Percentiles rank a stretch among this genome's conserved stretches.
These are phyloP conservation scores for Colletotrichum sp. DNA, from an alignment of 2,329 filamentous ascomycete species.

Conservation along the genomic window DNA sequence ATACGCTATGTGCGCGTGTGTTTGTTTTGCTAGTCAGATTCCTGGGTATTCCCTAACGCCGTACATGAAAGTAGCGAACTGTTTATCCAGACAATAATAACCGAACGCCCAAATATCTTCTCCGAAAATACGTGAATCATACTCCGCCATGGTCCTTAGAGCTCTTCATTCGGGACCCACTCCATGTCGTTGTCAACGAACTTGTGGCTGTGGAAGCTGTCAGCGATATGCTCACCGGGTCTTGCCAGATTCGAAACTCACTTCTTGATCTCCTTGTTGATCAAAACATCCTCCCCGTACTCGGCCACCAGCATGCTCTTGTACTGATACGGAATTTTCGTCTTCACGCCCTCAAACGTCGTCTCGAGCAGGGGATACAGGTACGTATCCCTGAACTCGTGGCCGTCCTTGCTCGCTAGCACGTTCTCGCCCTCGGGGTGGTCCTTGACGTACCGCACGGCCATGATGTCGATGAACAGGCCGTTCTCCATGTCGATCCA, in stretches of 20 bases:
- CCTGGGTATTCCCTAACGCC: conserved; percentile 19
- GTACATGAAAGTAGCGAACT: background rate
- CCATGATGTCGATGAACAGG: conserved; percentile 57
- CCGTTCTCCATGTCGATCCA: conserved; percentile 54
- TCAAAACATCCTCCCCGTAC: conserved; percentile 58
- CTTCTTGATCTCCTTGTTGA: conserved; percentile 56
- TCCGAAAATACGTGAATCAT: background rate
- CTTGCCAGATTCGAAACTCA: conserved; percentile 35
- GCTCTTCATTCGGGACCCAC: conserved; percentile 28
- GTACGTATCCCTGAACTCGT: conserved; percentile 59
- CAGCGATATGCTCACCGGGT: background rate
- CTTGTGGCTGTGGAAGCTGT: conserved; percentile 36
- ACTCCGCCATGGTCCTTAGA: background rate
- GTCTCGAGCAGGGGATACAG: conserved; percentile 74
- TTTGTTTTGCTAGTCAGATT: background rate
- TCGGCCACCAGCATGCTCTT: conserved; percentile 63
- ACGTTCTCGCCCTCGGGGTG: conserved; percentile 49
- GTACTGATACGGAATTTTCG: conserved; percentile 69
- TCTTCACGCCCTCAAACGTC: conserved; percentile 69
- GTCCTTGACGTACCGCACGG: conserved; percentile 51
- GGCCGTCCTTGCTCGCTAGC: conserved; percentile 55
- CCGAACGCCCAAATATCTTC: background rate
- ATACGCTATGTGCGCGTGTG: background rate
- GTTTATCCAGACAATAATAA: background rate
- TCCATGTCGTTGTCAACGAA: conserved; percentile 44